phyloP scores from a whole-genome alignment of 176 grass and related monocot species.

The Cocos nucifera region DNA sequence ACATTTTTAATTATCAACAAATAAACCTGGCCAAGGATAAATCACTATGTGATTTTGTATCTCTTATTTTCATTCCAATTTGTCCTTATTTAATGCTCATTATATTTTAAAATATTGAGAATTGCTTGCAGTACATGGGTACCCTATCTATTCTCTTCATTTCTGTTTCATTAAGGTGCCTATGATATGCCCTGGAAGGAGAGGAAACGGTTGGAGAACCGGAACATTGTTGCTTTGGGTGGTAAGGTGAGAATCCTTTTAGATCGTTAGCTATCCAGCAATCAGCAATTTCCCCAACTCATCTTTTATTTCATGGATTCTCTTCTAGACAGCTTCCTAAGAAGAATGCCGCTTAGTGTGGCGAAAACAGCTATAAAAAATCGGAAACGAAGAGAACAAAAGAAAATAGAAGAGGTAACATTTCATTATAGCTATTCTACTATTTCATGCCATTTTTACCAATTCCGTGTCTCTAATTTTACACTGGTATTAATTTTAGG shows the following conservation, averaged over 20 bases:
- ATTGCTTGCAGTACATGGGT: too few relatives aligned
- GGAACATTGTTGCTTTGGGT: conserved; percentile 65
- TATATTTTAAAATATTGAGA: too few relatives aligned
- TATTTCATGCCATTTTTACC: background rate
- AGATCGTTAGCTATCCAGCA: too few relatives aligned
- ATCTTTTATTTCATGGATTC: background rate
- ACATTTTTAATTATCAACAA: too few relatives aligned
- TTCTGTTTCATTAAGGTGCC: conserved; percentile 33
- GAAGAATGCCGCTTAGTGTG: conserved; percentile 63
- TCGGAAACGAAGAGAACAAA: conserved; percentile 49
- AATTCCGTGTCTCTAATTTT: too few relatives aligned
- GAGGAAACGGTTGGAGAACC: conserved; percentile 65
- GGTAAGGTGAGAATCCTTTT: conserved; percentile 19
- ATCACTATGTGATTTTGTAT: too few relatives aligned
- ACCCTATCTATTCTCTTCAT: too few relatives aligned
- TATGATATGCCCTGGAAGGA: conserved; percentile 73
- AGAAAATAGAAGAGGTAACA: conserved; percentile 74
- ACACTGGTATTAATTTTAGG: conserved; percentile 24
- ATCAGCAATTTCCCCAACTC: background rate
- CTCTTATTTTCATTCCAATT: too few relatives aligned
- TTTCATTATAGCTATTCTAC: too few relatives aligned
- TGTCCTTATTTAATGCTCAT: too few relatives aligned
- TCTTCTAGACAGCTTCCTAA: conserved; percentile 50
- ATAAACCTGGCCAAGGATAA: too few relatives aligned
- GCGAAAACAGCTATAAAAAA: conserved; percentile 87